Evolutionary conservation across 2,329 filamentous ascomycete genomes (phyloP).

Genomic region (Phaeosphaeria sp.): DNA sequence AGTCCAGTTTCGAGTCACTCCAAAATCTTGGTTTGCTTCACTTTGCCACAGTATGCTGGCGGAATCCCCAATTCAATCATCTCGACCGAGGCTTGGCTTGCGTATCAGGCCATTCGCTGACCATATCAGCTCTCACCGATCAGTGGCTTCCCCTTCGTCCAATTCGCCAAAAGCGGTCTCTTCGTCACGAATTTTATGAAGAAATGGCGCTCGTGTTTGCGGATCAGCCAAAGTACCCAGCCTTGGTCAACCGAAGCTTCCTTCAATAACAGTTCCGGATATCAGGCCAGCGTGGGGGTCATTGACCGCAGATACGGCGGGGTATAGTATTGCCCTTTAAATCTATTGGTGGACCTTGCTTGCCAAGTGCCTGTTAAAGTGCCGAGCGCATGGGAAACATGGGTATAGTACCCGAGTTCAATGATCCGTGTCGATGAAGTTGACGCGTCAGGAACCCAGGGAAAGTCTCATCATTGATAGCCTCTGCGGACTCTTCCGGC

Average conservation of each 20-base stretch:
- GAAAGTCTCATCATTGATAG: not conserved
- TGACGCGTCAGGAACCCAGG: not conserved
- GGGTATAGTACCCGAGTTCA: not conserved
- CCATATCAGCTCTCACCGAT: too few species aligned
- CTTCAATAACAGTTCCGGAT: not conserved
- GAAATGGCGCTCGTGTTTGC: not conserved
- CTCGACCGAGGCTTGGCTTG: too few species aligned
- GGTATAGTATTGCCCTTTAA: not conserved
- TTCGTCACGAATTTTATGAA: too few species aligned
- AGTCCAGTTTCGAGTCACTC: too few species aligned
- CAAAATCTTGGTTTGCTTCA: too few species aligned
- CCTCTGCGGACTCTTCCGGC: too few species aligned
- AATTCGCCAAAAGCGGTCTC: too few species aligned
- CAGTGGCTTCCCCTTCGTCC: too few species aligned
- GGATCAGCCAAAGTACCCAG: not conserved
- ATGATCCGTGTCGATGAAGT: not conserved
- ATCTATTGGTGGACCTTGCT: not conserved
- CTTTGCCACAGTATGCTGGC: too few species aligned
- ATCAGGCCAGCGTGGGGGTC: not conserved
- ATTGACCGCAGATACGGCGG: not conserved
- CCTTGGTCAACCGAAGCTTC: not conserved
- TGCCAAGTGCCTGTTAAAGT: not conserved
- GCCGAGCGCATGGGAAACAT: not conserved
- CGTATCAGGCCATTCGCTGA: too few species aligned
- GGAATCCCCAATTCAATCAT: too few species aligned